These are phyloP conservation scores for Melocanna baccifera DNA, from an alignment of 176 grass and related monocot genomes.

Conservation along the genomic window DNA sequence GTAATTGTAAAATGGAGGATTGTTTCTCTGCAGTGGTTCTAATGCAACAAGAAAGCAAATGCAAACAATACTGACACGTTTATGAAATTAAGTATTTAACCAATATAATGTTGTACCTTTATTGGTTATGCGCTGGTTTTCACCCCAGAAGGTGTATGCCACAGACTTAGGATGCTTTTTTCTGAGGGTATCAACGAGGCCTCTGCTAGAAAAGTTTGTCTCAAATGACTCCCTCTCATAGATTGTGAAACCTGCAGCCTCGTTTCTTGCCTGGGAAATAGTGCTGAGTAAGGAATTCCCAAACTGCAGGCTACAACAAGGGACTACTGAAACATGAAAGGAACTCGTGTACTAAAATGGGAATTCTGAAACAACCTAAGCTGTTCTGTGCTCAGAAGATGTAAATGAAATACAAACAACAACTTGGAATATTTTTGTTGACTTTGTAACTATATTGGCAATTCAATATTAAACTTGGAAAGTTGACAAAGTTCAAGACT, in stretches of 20 bases:
- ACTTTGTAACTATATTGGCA: background rate
- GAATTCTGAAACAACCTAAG: background rate
- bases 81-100: background rate
- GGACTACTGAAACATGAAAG: background rate
- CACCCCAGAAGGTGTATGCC: constrained; percentile 83
- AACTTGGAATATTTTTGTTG: background rate
- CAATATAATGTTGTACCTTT: constrained; percentile 22
- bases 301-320: background rate
- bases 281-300: background rate
- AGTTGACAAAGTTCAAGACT: background rate
- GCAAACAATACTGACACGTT: background rate
- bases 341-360: background rate
- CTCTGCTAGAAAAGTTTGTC: constrained; percentile 55
- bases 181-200: constrained; percentile 76
- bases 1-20: no score
- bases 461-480: background rate
- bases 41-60: background rate
- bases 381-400: background rate
- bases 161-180: constrained; percentile 75
- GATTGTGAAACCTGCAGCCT: constrained; percentile 75
- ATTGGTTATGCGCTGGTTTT: constrained; percentile 48
- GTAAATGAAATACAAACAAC: background rate
- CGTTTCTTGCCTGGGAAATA: constrained; percentile 65
- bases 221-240: constrained; percentile 83
- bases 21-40: no score